phyloP scores from a whole-genome alignment of 164 flowering plant species.

The Liquidambar formosana region DNA sequence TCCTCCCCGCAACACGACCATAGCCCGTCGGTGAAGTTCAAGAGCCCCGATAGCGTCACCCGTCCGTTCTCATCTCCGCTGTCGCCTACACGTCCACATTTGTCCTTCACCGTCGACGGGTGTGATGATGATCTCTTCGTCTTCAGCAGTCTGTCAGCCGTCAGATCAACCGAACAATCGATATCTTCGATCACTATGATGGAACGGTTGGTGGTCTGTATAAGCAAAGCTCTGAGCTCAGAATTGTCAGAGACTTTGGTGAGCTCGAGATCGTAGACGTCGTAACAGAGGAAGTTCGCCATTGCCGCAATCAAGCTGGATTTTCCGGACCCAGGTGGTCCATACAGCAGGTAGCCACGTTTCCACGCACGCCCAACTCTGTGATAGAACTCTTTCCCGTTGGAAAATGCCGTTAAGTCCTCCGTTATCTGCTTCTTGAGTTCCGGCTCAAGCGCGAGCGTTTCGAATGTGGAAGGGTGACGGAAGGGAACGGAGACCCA shows the following conservation, averaged over 20 bases:
- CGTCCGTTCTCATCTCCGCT: slow-evolving; percentile 36
- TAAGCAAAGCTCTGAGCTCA: slow-evolving; percentile 51
- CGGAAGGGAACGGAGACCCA: slow-evolving; percentile 77
- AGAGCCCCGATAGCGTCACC: slow-evolving; percentile 59
- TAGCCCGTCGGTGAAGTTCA: slow-evolving; percentile 68
- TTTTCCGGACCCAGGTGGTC: slow-evolving; percentile 69
- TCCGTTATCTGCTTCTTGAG: slow-evolving; percentile 43
- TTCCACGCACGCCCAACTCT: slow-evolving; percentile 74
- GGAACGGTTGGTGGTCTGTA: slow-evolving; percentile 57
- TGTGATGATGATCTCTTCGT: slow-evolving; percentile 1
- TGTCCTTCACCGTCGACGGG: neutral
- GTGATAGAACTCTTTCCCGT: slow-evolving; percentile 54
- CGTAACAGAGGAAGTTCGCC: slow-evolving; percentile 62
- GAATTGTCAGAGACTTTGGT: slow-evolving; percentile 59
- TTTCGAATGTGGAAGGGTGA: slow-evolving; percentile 68
- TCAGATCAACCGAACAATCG: slow-evolving; percentile 66
- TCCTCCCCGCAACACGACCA: slow-evolving; percentile 83
- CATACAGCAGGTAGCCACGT: slow-evolving; percentile 62
- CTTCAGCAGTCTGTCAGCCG: slow-evolving; percentile 33
- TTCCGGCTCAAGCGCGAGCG: slow-evolving; percentile 58
- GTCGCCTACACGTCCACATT: neutral
- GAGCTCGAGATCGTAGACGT: slow-evolving; percentile 69
- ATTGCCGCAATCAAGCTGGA: slow-evolving; percentile 75
- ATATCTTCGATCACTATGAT: slow-evolving; percentile 75
- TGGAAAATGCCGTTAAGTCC: slow-evolving; percentile 48